phyloP scores from a whole-genome alignment of 495 filamentous ascomycete species.

The Hypoxylon cercidicola region DNA sequence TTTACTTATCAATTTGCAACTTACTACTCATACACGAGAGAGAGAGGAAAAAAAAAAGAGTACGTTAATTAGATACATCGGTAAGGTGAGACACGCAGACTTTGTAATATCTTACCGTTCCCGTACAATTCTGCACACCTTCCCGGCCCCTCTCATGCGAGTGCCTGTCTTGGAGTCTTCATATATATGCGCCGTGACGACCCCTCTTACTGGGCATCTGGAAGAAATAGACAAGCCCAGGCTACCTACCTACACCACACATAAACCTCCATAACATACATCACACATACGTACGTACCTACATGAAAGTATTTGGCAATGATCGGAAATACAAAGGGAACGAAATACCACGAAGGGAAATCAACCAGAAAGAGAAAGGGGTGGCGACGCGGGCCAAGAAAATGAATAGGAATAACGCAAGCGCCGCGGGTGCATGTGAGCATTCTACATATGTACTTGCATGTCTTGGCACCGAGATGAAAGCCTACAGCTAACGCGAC shows the following conservation, averaged over 20 bases:
- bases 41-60: too few species aligned
- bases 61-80: neutral
- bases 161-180: neutral
- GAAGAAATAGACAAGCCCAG: neutral
- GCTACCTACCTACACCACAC: neutral
- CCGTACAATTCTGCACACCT: constrained; percentile 17
- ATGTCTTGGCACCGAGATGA: too few species aligned
- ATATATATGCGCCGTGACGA: constrained; percentile 41
- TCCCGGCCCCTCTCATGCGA: constrained; percentile 27
- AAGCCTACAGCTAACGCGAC: too few species aligned
- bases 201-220: constrained; percentile 16
- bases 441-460: too few species aligned
- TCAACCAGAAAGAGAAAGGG: neutral
- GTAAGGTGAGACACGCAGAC: constrained; percentile 11
- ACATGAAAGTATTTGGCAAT: constrained; percentile 15
- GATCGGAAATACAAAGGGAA: constrained; percentile 20
- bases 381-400: neutral
- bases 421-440: too few species aligned
- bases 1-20: too few species aligned
- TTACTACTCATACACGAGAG: too few species aligned
- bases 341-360: constrained; percentile 32
- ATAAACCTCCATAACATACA: neutral
- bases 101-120: constrained; percentile 28
- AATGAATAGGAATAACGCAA: too few species aligned
- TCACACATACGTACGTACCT: constrained; percentile 4